Evolutionary conservation across 106 monocot species (phyloP).

Genomic region (Platanthera zijinensis): DNA sequence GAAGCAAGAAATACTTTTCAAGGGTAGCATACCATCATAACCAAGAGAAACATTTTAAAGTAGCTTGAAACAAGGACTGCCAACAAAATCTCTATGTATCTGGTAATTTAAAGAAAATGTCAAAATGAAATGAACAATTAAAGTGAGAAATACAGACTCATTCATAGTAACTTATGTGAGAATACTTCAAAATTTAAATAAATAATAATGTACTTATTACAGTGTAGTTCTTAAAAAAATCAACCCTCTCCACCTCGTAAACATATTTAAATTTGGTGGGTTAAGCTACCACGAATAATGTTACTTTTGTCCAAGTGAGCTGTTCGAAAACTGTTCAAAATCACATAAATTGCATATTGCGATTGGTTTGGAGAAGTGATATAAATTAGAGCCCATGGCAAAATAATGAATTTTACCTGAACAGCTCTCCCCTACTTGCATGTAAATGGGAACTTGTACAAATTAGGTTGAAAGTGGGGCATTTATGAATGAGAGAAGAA

Average conservation of each 20-base stretch:
- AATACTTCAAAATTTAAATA: neutral
- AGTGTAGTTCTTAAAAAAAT: neutral
- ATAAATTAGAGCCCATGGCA: too few relatives aligned
- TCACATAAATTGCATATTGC: too few relatives aligned
- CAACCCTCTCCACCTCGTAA: neutral
- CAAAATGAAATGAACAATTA: neutral
- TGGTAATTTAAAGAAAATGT: constrained; percentile 14
- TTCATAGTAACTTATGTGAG: neutral
- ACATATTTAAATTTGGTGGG: neutral
- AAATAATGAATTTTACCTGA: too few relatives aligned
- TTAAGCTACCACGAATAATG: neutral
- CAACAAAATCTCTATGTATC: constrained; percentile 40
- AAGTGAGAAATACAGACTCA: neutral
- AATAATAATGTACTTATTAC: neutral
- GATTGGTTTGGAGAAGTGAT: too few relatives aligned
- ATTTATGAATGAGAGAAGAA: neutral
- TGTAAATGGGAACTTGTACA: neutral
- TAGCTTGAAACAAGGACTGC: constrained; percentile 82
- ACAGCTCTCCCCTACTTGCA: neutral
- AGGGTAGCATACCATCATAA: constrained; percentile 54
- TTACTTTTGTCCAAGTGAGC: too few relatives aligned
- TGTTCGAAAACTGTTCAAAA: too few relatives aligned
- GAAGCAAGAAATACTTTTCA: neutral
- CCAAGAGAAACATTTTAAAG: constrained; percentile 67
- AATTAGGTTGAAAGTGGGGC: neutral